A percentile compares a stretch with the other conserved stretches of the same genome.
Evolutionary conservation across 148 eudicot species (phyloP).

Genomic region (Limonium bicolor): DNA sequence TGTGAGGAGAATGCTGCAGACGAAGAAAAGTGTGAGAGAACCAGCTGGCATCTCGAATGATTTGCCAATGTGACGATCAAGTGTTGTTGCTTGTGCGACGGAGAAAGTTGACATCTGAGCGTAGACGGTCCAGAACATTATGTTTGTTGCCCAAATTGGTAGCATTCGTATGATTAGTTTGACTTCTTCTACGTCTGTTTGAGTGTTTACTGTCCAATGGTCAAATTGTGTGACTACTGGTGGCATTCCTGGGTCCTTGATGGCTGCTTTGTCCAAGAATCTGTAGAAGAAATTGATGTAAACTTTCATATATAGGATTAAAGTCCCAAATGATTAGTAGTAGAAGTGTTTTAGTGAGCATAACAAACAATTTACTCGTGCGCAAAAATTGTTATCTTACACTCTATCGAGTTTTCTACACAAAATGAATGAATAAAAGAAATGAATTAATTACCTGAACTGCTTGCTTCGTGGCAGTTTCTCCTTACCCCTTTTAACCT

Average conservation of each 20-base stretch:
- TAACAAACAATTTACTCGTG: too few relatives aligned
- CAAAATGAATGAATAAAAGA: not conserved
- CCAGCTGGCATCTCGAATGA: constrained; percentile 73
- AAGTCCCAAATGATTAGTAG: too few relatives aligned
- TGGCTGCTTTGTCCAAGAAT: constrained; percentile 79
- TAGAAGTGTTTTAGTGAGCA: too few relatives aligned
- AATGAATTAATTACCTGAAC: constrained; percentile 38
- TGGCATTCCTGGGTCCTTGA: constrained; percentile 22
- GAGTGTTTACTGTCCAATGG: constrained; percentile 51
- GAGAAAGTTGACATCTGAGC: constrained; percentile 95
- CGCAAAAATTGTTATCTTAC: not conserved
- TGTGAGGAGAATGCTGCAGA: constrained; percentile 53
- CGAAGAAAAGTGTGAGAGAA: constrained; percentile 68
- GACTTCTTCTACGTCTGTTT: constrained; percentile 88
- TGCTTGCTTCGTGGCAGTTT: constrained; percentile 59
- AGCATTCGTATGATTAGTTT: constrained; percentile 68
- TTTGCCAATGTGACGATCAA: constrained; percentile 62
- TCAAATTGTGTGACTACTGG: constrained; percentile 7
- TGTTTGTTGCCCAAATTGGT: constrained; percentile 95
- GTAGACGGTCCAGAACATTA: constrained; percentile 82
- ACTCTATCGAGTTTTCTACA: not conserved
- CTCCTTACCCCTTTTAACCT: constrained; percentile 30
- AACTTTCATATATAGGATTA: too few relatives aligned
- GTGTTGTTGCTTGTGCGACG: constrained; percentile 78
- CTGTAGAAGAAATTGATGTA: too few relatives aligned